Evolutionary conservation across 192 early-diverging fungal species (phyloP), one percentile per base, ranked within the genome.

Genomic region (Phycomyces blakesleeanus): DNA sequence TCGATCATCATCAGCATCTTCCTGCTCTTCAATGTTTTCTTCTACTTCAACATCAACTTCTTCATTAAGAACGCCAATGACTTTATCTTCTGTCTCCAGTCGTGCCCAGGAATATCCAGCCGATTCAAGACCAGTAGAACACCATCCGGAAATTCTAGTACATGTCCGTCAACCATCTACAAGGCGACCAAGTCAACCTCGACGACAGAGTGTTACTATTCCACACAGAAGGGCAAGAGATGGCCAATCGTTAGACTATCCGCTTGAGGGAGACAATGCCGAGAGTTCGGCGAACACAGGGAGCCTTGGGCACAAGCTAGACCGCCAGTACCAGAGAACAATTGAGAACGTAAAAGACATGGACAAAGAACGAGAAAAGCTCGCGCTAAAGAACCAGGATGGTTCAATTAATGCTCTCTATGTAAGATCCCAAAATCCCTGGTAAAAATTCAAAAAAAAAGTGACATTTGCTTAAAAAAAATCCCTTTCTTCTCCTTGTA

Each of bases 121-220:
- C n/a, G n/a, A n/a, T n/a, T n/a, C n/a, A n/a, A n/a, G n/a, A n/a
- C n/a, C n/a, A n/a, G 16, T 59, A 24, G 38, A 44, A 9, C 34
- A 20, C 24, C 12, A 39, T 22, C 21, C 18, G 18, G 57, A 59
- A 63, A 14, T 52, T 21, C 22, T 37, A 24, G 22, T 16, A 1
- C 37, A 53, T 52, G 40, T 54, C 38, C 40, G 53, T 38, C 34
- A 21, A 4, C 20, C 16, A 12, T 37, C 29, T 14, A 24, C 25
- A 10, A 27, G 29, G 3, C 49, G 29, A 20, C 49, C 29, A 61
- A n/a, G 26, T 10, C 24, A 51, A 10, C 59, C 44, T 22, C 44
- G 59, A n/a, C 20, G 61, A 40, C 61, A 63, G 22, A 63, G 61
- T 18, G 18, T 52, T 42, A 63, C 61, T 18, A 52, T 63, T 63